Base-by-base conservation (phyloP, 2,329 filamentous ascomycete genomes). In the Aspergillus caelatus region DNA sequence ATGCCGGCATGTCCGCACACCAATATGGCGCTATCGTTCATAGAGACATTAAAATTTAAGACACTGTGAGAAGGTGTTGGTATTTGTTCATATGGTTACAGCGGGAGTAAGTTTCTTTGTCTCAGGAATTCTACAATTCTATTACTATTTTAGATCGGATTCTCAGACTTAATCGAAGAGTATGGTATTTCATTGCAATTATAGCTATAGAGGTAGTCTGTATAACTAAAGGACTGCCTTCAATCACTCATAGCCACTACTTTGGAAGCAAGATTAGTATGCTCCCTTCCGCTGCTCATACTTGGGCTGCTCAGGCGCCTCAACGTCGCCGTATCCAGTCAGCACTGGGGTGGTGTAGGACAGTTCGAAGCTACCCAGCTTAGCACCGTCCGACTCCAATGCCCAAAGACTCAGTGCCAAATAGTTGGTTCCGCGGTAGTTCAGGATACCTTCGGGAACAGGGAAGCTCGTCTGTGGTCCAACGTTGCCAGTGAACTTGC, bases 391-490 rank as follows among this genome's bases (percentile, higher is more conserved):
- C 0, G 77, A 75, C 46, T 89, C 85, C 60, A 89, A 79, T 0
- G 88, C 86, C 91, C 91, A 94, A 19, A 94, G 72, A 28, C 84
- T 87, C 5, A 94, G 70, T 0, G 85, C 89, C 7, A 94, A 70
- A 75, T 86, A 91, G 69, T 94, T 94, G 36, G 81, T 83, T 0
- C 91, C 91, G 5, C 82, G 81, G 74, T 93, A 91, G 72, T 94
- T 85, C 57, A 92, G 79, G 26, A 94, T 85, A 26, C 90, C 90
- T 77, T 92, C 86, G 0, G 91, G 91, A 0, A 94, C 90, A 1
- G 90, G 90, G 72, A 89, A 94, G 2, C 76, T 81, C 0, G 83
- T 87, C 78, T 94, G 91, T 1, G 91, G 91, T 0, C 91, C 91
- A n/a, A 93, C 82, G 66, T 93, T 89, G 71, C 87, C 88, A n/a